Base-by-base conservation (phyloP, 2,329 filamentous ascomycete species). In the Drechslerella dactyloides region DNA sequence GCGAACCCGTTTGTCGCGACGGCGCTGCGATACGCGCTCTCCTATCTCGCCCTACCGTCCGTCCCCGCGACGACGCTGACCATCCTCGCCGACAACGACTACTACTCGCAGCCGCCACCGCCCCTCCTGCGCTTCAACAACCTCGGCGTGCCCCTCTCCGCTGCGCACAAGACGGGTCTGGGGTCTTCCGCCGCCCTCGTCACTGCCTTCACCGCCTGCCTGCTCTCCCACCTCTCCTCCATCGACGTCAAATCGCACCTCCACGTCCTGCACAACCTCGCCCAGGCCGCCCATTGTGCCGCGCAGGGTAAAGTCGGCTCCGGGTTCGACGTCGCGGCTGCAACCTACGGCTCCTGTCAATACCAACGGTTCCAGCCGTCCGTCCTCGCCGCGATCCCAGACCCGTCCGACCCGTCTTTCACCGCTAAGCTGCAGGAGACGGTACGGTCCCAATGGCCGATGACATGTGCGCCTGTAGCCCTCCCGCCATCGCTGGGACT, bases 301-400 rank as follows among this genome's bases (percentile, higher is more conserved):
- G 94, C 94, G 0, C 94, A 99, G 81, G 94, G 94, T 23, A 99
- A 99, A 80, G 88, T 99, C 17, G 94, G 94, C 55, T 94, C 90
- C 0, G 94, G 94, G 19, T 99, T 99, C 79, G 94, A 99, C 78
- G 90, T 99, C 58, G 94, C 93, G 0, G 89, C 90, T 24, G 94
- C 94, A 17, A 91, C 96, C 15, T 97, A 91, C 79, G 94, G 94
- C 15, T 93, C 90, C 15, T 96, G 91, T 79, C 83, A 90, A 10
- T 99, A 99, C 83, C 86, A 89, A 19, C 89, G 94, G n/a, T 99
- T 99, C 82, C 93, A 90, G 0, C 93, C 94, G 0, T 82, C 84
- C 0, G 83, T 96, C 11, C 84, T 99, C 1, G 82, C 84, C 58
- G 80, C 79, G 0, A 80, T 96, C 2, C 89, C 89, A 0, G 87